Base-by-base conservation (phyloP, 805 yeast genomes). In the Tetrapisispora namnaoensis region DNA sequence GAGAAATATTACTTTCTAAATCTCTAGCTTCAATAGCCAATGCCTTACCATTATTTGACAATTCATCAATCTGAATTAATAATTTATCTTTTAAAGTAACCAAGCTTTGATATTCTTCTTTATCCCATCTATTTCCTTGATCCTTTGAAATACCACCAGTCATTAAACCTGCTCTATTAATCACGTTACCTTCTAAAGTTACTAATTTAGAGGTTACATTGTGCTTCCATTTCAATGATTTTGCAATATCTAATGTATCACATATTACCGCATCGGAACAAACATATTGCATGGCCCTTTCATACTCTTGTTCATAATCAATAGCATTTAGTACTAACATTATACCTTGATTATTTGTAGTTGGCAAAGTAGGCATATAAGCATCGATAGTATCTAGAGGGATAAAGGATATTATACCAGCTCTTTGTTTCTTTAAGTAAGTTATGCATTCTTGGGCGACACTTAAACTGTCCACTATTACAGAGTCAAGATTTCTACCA, bases 101-200 rank as follows among this genome's bases (percentile, higher is more conserved):
- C 54, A 89, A 70, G 21, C 72, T 69, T 46, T 74, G 76, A 55
- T 77, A 75, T 55, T 82, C 86, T 40, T 77, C 75, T 58, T 83
- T 87, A 62, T 82, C 88, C 95, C 95, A 87, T 53, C 77, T 74
- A 49, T 73, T 71, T 28, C 63, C 60, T 20, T 55, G 60, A 37
- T 71, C 71, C n/a, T 72, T 71, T 6, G 79, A 72, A 28, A 73
- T 69, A 55, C 97, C 97, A 63, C 97, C 97, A 9, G 97, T 84
- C 95, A 93, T 87, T 36, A 89, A 72, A 7, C 96, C 96, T 4
- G 91, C 82, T 58, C 79, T 80, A 60, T 87, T 88, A 43, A 93
- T 85, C 30, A 89, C 71, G 0, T 91, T 78, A 1, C 99, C 99
- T 45, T 87, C 88, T 14, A 87, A 58, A 0, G 96, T 78, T 2